A percentile compares a stretch with the other conserved stretches of the same genome.
Conservation (phyloP, 2,329 filamentous ascomycete genomes). For the Simplicillium sp. region DNA sequence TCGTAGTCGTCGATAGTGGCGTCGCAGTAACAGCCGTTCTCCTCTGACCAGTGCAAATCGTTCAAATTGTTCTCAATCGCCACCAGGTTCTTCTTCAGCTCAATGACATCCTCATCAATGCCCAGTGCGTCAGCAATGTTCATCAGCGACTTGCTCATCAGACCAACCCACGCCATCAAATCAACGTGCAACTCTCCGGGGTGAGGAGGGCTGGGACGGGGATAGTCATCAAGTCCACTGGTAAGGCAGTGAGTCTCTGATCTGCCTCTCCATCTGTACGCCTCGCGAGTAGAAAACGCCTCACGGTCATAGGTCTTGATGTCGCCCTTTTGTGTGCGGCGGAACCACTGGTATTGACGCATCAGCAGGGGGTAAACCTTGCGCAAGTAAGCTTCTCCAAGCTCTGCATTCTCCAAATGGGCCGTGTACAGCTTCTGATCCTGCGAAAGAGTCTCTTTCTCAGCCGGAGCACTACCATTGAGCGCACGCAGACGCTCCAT, state of each 20-base stretch:
- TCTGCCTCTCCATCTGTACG: conserved; percentile 89
- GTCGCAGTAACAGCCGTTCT: conserved; percentile 80
- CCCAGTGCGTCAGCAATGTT: conserved; percentile 71
- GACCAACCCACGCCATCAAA: conserved; percentile 92
- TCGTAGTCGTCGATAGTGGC: conserved; percentile 93
- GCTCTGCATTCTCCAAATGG: conserved; percentile 57
- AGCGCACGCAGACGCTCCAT: conserved; percentile 62
- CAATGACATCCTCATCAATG: conserved; percentile 63
- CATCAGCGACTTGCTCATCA: conserved; percentile 81
- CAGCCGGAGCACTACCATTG: conserved; percentile 34
- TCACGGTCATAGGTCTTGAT: conserved; percentile 85
- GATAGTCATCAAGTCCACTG: conserved; percentile 93
- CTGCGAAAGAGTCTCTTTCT: conserved; percentile 32
- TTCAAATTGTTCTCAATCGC: conserved; percentile 81
- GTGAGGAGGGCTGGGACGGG: conserved; percentile 84
- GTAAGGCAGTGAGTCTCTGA: conserved; percentile 81
- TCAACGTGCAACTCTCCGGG: conserved; percentile 94
- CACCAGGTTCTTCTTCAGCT: conserved; percentile 61
- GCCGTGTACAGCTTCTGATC: conserved; percentile 47
- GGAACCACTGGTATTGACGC: conserved; percentile 91
- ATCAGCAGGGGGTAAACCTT: conserved; percentile 79
- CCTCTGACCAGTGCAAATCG: conserved; percentile 85
- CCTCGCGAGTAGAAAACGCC: conserved; percentile 82
- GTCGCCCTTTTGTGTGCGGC: conserved; percentile 81
- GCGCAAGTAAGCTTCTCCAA: conserved; percentile 62